A percentile compares a stretch with the other conserved stretches of the same genome.
Conservation (phyloP, 192 early-diverging fungal genomes). For the Backusella morwellensis region DNA sequence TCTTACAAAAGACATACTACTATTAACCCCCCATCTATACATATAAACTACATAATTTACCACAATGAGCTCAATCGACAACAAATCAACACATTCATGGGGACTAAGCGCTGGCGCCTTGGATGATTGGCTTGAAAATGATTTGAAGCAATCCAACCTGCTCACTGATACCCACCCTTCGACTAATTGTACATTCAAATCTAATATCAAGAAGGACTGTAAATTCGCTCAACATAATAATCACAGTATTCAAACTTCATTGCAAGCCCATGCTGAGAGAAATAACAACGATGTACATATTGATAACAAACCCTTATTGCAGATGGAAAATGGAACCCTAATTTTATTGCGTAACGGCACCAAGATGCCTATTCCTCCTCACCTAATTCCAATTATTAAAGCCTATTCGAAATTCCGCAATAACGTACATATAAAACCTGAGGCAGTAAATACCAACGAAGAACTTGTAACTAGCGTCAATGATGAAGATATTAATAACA, state of each 20-base stretch:
- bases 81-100: neutral
- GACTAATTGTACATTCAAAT: neutral
- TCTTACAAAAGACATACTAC: neutral
- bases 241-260: neutral
- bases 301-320: neutral
- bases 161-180: neutral
- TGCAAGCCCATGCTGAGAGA: neutral
- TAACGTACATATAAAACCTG: neutral
- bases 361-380: neutral
- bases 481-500: neutral
- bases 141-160: constrained; percentile 16
- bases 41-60: neutral
- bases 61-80: constrained; percentile 4
- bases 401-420: neutral
- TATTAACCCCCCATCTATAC: neutral
- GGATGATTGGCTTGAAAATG: constrained; percentile 27
- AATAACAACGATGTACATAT: neutral
- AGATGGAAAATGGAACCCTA: neutral
- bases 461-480: neutral
- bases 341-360: neutral
- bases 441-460: neutral
- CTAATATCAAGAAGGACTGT: neutral
- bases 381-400: constrained; percentile 10
- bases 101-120: constrained; percentile 14
- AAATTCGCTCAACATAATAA: neutral